Evolutionary conservation across 345 rosid species (phyloP).

Genomic region (Stellera chamaejasme): DNA sequence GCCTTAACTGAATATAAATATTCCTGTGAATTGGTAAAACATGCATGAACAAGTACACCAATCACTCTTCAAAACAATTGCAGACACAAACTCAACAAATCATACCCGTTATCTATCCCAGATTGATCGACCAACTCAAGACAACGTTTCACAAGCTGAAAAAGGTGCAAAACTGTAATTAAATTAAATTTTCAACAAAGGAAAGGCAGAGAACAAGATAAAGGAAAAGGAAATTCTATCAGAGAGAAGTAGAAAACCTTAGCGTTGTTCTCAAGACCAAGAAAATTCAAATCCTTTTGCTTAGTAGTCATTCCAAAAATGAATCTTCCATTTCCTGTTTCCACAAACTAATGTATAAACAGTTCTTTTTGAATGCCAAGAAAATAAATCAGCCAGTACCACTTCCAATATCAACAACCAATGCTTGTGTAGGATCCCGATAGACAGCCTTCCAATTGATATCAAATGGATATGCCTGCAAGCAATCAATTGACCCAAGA

Average conservation of each 20-base stretch:
- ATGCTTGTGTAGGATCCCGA: conserved; percentile 32
- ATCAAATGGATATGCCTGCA: conserved; percentile 57
- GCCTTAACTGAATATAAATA: no score
- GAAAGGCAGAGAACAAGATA: conserved; percentile 8
- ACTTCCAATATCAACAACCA: conserved; percentile 69
- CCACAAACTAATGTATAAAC: not conserved
- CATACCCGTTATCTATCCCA: conserved; percentile 44
- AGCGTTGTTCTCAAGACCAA: conserved; percentile 55
- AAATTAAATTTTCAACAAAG: not conserved
- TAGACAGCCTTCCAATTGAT: conserved; percentile 45
- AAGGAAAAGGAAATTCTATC: not conserved
- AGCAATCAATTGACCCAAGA: conserved; percentile 5
- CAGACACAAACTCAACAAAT: not conserved
- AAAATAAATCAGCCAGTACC: conserved; percentile 29
- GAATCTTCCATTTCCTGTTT: conserved; percentile 53
- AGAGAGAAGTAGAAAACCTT: conserved; percentile 30
- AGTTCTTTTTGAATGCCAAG: not conserved
- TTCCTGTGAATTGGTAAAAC: no score
- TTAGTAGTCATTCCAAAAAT: conserved; percentile 52
- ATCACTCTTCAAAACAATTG: no score
- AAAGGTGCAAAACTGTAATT: conserved; percentile 2
- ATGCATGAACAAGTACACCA: no score
- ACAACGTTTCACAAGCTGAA: conserved; percentile 50
- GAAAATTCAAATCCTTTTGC: conserved; percentile 49
- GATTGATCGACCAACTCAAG: conserved; percentile 31